A percentile compares a stretch with the other conserved stretches of the same genome.
Conservation (phyloP, 139 green algal genomes). For the Chlorella sp. region DNA sequence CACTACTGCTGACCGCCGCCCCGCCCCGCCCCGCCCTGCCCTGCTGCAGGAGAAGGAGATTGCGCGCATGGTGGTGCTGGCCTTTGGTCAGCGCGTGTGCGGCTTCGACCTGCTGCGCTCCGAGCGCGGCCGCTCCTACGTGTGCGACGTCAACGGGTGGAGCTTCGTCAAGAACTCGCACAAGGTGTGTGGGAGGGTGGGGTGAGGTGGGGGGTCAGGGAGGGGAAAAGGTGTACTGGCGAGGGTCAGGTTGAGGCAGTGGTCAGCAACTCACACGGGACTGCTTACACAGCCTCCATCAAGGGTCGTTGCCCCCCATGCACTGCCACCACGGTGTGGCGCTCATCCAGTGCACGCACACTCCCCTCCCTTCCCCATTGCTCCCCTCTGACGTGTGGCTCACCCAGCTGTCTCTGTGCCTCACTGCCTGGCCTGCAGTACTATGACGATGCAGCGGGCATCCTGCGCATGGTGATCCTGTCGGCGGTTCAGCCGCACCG, state of each 20-base stretch:
- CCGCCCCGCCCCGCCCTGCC: not conserved
- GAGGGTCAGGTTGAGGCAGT: too few relatives aligned
- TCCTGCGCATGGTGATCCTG: slow-evolving; percentile 79
- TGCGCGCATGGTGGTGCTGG: slow-evolving; percentile 90
- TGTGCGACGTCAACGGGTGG: slow-evolving; percentile 99
- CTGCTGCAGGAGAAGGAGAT: slow-evolving; percentile 90
- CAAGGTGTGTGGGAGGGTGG: slow-evolving; percentile 61
- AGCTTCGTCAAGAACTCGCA: slow-evolving; percentile 98
- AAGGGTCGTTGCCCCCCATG: too few relatives aligned
- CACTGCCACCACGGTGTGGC: too few relatives aligned
- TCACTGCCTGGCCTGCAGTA: slow-evolving; percentile 67
- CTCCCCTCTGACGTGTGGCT: too few relatives aligned
- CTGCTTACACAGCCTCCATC: too few relatives aligned
- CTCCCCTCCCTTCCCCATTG: not conserved
- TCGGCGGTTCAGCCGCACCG: slow-evolving; percentile 79
- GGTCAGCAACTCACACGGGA: too few relatives aligned
- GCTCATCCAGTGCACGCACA: too few relatives aligned
- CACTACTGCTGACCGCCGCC: too few relatives aligned
- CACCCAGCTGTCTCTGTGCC: not conserved
- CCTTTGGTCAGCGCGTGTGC: slow-evolving; percentile 97
- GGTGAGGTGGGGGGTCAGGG: not conserved
- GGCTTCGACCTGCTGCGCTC: slow-evolving; percentile 94
- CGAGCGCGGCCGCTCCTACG: slow-evolving; percentile 83
- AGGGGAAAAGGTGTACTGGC: not conserved
- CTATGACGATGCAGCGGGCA: slow-evolving; percentile 90